Evolutionary conservation across 2,329 filamentous ascomycete species (phyloP), one percentile per base, ranked within the genome.

Genomic region (Hypoxylon sp.): DNA sequence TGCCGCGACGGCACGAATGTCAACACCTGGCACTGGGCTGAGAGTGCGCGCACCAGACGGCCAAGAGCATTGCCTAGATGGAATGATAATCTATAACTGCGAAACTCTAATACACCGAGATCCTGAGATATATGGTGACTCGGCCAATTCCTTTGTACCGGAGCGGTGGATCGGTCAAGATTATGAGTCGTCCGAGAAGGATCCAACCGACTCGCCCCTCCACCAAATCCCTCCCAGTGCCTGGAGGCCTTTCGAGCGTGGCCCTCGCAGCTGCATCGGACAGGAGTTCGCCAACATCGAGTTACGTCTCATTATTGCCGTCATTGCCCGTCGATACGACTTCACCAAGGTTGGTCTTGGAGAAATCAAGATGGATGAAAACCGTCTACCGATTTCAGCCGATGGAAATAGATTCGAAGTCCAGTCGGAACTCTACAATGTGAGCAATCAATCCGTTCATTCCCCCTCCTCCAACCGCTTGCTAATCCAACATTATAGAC

Each of bases 241-340:
- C 2, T 72, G 65, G 65, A 34, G 65, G 11, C 51, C 64, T 0
- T 87, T 87, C 68, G 82, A 83, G 62, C 79, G 81, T 48, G 84
- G 84, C 0, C 79, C 80, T 1, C 72, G 85, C 5, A 84, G 81
- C 36, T 87, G 85, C 68, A 80, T 87, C n/a, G 85, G 84, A 0
- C 81, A 85, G 67, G 81, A 83, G 63, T 75, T 87, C 23, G 85
- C 83, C 0, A 82, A 48, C 14, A 50, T 71, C 25, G 61, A 72
- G 43, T 32, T 55, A 10, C 49, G 71, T 1, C n/a, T 72, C 23
- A n/a, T 69, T 1, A 14, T 69, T 25, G 67, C 67, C 17, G 5
- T 63, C 17, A 36, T 60, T 1, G 60, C 59, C 0, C 63, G 67
- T 5, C 34, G 48, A 0, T 69, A 53, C 11, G 63, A 67, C 25